Base-by-base conservation (phyloP, 2,329 filamentous ascomycete species). In the Tympanopsis confertula region DNA sequence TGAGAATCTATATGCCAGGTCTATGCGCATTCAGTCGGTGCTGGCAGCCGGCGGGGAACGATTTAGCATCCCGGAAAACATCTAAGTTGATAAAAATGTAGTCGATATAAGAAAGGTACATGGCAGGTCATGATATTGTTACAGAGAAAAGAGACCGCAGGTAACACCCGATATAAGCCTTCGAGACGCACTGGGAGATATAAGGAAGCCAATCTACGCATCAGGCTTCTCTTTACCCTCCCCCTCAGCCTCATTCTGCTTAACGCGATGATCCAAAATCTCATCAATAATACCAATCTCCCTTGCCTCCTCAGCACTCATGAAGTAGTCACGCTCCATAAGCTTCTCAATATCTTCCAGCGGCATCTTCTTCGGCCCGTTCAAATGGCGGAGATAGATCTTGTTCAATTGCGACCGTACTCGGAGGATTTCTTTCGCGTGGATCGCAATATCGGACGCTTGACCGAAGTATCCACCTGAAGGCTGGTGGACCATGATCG, bases 401-500 rank as follows among this genome's bases (percentile, higher is more conserved):
- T 80, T 71, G 57, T 98, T 96, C 50, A 95, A 65, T 61, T 89
- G 83, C 45, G 79, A 74, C 41, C 91, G 72, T 39, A 94, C 81
- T 41, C 87, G 71, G 55, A 96, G 69, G 40, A 98, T 98, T 68
- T 98, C 89, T 53, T 88, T 95, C 4, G 91, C 91, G 54, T 98
- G 94, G 44, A 98, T 96, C 35, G 94, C 74, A 45, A 98, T 96
- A 53, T 98, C 91, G 3, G 73, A 72, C 3, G 76, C 75, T 47
- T 75, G 77, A 1, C 76, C 76, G 41, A 68, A 62, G 3, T 76
- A 80, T 1, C 77, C 76, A 35, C 89, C 89, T 2, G 83, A 78
- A 1, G 93, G 91, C 57, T 98, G 91, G 62, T 98, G 91, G 39
- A 98, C 80, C 91, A 98, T 98, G 53, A 98, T 83, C 38, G 85